Percentiles rank a stretch among this genome's conserved stretches.
Evolutionary conservation across 768 basidiomycete genomes (phyloP).

Genomic region (Boletus reticulatus): DNA sequence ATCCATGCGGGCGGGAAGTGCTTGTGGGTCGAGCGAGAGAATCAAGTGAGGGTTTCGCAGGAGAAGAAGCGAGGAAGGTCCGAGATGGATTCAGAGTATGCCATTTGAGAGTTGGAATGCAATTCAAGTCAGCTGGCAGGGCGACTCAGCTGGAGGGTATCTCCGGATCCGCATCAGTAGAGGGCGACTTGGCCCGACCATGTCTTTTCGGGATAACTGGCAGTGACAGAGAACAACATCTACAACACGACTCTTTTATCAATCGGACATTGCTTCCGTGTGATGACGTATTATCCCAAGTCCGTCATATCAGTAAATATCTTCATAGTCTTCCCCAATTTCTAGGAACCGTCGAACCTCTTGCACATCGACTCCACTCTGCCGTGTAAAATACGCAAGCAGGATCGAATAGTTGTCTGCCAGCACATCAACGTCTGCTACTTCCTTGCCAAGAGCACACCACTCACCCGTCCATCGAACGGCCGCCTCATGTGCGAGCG

Average conservation of each 20-base stretch:
- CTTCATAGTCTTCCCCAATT: conserved; percentile 74
- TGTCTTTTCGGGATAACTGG: conserved; percentile 22
- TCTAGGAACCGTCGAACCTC: conserved; percentile 69
- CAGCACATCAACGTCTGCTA: not conserved
- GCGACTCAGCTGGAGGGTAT: not conserved
- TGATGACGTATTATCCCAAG: conserved; percentile 17
- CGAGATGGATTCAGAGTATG: conserved; percentile 2
- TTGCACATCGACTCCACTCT: conserved; percentile 52
- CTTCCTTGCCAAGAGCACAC: not conserved
- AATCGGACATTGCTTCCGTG: conserved; percentile 6
- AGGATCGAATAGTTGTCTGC: conserved; percentile 71
- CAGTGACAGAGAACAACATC: not conserved
- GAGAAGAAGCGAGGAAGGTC: not conserved
- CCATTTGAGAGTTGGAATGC: conserved; percentile 24
- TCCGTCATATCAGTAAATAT: conserved; percentile 44
- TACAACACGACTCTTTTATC: not conserved
- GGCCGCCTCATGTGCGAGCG: conserved; percentile 80
- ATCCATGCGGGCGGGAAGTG: not conserved
- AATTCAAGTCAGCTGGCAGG: not conserved
- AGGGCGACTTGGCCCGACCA: conserved; percentile 17
- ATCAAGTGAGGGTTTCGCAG: not conserved
- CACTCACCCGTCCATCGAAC: conserved; percentile 84
- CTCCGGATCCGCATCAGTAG: conserved; percentile 8
- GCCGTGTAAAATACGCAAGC: conserved; percentile 62
- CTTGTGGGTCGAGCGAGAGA: not conserved